Base-by-base conservation (phyloP, 2,329 filamentous ascomycete genomes). In the Aciculosporium take region DNA sequence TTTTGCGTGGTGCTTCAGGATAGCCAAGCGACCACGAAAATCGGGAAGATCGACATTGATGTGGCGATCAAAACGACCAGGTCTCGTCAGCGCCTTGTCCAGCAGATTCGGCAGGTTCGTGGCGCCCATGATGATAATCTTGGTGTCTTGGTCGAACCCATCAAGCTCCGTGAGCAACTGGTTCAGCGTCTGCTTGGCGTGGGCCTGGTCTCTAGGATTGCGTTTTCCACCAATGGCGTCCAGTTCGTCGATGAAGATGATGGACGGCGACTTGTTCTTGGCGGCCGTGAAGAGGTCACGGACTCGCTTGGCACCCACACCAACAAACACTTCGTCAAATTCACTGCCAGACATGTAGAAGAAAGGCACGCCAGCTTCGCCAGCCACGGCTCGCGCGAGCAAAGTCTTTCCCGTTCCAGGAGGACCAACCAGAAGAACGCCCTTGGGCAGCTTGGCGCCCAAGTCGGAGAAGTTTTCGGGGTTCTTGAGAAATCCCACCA, bases 331-430 rank as follows among this genome's bases (percentile, higher is more conserved):
- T 63, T 98, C 91, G 56, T 98, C 91, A 57, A 98, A 98, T 60
- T 98, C 91, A 44, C 86, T 94, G 39, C 91, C 91, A 56, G 91
- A 98, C 89, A 98, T 96, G 72, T 95, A 98, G 72, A 96, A 98
- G 72, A 98, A 98, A 1, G 91, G 91, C 15, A 98, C 91, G 42
- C 89, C 91, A 41, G 91, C 88, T 66, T 98, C 91, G 40, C 91
- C 91, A 37, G 91, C 91, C 46, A 98, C 91, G 42, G 91, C 93
- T 54, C 91, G 81, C 48, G 91, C 91, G 46, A 98, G 75, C 31
- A 98, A 75, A 10, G 91, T 98, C 67, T 98, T 98, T 65, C 91
- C 91, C 46, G 91, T 98, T 66, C 91, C 91, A 40, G 91, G 91
- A 56, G 91, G 91, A 1, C 91, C 91, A 55, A 94, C 86, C 20